Evolutionary conservation across 1,139 yeast species (phyloP).

Genomic region (Diutina siamensis): DNA sequence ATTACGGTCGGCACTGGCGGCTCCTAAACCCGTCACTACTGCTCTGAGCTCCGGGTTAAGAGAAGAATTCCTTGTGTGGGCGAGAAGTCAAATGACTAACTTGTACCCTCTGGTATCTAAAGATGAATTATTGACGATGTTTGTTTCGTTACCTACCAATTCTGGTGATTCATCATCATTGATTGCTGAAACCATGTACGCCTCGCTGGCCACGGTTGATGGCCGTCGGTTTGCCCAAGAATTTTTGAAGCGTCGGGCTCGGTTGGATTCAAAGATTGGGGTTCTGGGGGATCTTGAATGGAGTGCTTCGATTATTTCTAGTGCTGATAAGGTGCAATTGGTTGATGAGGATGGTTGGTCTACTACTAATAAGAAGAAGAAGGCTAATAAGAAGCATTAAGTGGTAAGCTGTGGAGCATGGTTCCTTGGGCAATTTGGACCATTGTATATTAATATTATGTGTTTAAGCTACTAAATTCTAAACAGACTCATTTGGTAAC

Average conservation of each 20-base stretch:
- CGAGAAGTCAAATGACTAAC: conserved; percentile 60
- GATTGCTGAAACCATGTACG: conserved; percentile 85
- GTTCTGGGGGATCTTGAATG: conserved; percentile 48
- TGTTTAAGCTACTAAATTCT: too few species aligned
- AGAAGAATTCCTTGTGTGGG: conserved; percentile 79
- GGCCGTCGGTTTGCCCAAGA: conserved; percentile 92
- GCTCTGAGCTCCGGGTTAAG: conserved; percentile 20
- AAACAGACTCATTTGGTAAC: too few species aligned
- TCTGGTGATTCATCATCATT: conserved; percentile 67
- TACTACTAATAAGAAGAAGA: conserved; percentile 25
- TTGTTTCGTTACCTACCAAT: conserved; percentile 62
- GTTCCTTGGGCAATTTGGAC: too few species aligned
- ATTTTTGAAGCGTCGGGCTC: conserved; percentile 65
- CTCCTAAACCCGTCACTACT: conserved; percentile 16
- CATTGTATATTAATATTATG: too few species aligned
- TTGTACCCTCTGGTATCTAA: conserved; percentile 64
- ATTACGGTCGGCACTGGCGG: conserved; percentile 35
- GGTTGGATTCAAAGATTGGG: conserved; percentile 50
- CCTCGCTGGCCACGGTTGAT: conserved; percentile 86
- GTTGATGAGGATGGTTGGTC: conserved; percentile 73
- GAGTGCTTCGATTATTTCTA: conserved; percentile 48
- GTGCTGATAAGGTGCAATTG: conserved; percentile 33
- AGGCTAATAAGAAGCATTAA: conserved; percentile 9
- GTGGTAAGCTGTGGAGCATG: not conserved
- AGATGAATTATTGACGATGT: conserved; percentile 69